Conservation (phyloP, 2,329 filamentous ascomycete species). For the Fusarium agapanthi region DNA sequence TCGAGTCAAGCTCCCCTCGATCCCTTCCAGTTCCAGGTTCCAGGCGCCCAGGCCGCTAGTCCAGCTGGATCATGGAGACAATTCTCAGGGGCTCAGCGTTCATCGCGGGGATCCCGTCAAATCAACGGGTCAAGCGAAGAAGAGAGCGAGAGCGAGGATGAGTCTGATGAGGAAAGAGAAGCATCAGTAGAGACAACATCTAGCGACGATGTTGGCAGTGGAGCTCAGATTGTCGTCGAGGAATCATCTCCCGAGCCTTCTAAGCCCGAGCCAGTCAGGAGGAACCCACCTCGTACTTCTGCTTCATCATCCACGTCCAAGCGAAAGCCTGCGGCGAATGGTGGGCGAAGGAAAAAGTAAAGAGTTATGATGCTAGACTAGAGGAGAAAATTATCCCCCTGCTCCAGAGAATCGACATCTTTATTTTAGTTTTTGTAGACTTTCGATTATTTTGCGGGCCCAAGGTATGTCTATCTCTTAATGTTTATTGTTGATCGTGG, state of each 20-base stretch:
- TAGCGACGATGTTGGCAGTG: constrained; percentile 50
- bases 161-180: constrained; percentile 42
- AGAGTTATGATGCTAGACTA: constrained; percentile 10
- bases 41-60: constrained; percentile 51
- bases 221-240: constrained; percentile 50
- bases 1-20: constrained; percentile 48
- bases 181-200: constrained; percentile 44
- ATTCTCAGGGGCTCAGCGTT: constrained; percentile 46
- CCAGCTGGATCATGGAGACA: constrained; percentile 50
- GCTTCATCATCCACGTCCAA: constrained; percentile 49
- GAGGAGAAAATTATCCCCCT: constrained; percentile 15
- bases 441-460: constrained; percentile 20
- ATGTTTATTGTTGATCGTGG: background rate
- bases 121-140: constrained; percentile 49
- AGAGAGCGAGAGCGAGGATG: constrained; percentile 44
- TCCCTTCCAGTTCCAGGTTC: constrained; percentile 64
- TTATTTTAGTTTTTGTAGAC: constrained; percentile 21
- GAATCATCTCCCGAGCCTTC: constrained; percentile 41
- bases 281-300: constrained; percentile 47
- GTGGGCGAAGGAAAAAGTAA: constrained; percentile 49
- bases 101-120: constrained; percentile 39
- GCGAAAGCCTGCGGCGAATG: constrained; percentile 47
- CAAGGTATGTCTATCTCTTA: constrained; percentile 1
- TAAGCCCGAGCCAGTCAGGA: constrained; percentile 44
- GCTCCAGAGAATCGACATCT: constrained; percentile 3